Conservation (phyloP, 805 yeast genomes). For the Nakazawaea laoshanensis region DNA sequence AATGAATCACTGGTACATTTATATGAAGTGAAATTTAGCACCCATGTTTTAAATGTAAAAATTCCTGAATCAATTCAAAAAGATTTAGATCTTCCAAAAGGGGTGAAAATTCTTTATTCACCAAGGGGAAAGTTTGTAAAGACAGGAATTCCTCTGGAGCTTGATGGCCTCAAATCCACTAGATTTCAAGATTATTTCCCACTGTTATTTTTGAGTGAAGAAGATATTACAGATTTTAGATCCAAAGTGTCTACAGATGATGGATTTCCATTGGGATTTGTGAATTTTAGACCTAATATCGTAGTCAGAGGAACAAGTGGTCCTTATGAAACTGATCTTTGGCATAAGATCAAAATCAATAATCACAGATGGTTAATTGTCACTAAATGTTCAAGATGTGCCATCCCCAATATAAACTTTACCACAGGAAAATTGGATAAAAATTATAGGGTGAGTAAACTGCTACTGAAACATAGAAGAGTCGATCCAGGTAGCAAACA, state of each 20-base stretch:
- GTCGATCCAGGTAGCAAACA: constrained; percentile 19
- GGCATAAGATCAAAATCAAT: constrained; percentile 16
- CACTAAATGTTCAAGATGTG: constrained; percentile 20
- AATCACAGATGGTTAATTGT: constrained; percentile 11
- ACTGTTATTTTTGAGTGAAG: constrained; percentile 16
- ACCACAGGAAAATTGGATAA: constrained; percentile 12
- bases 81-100: constrained; percentile 1
- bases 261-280: constrained; percentile 11
- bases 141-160: constrained; percentile 15
- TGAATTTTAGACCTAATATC: constrained; percentile 20
- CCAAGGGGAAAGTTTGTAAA: constrained; percentile 18
- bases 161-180: constrained; percentile 11
- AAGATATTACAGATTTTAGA: constrained; percentile 14
- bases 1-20: neutral
- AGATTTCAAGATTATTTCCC: constrained; percentile 24
- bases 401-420: constrained; percentile 19
- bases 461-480: constrained; percentile 19
- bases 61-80: constrained; percentile 2
- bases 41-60: neutral
- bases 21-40: constrained; percentile 1
- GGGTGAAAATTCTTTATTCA: constrained; percentile 16
- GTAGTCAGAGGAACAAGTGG: constrained; percentile 12
- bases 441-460: constrained; percentile 15
- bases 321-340: constrained; percentile 20
- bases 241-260: constrained; percentile 7